Base-by-base conservation (phyloP, 2,329 filamentous ascomycete genomes). In the Westerdykella sp. region DNA sequence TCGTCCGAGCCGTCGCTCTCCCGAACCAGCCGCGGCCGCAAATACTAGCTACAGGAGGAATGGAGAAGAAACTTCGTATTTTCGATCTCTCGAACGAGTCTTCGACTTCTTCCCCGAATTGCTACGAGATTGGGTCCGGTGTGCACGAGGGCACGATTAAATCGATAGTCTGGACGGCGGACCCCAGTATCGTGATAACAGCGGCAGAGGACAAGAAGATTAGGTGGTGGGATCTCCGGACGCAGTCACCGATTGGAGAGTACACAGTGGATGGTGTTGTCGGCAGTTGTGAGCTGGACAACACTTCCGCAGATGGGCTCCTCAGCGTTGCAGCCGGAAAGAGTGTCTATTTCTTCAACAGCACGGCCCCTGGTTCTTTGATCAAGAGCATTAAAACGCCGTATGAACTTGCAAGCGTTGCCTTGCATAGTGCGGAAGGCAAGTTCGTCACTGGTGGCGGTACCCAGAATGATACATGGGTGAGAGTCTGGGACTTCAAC, bases 1-100 rank as follows among this genome's bases (percentile, higher is more conserved):
- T 98, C 52, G 93, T 97, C 48, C 87, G 93, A 50, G 87, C 91
- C 32, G 81, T 97, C 49, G 89, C 93, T 10, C 97, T 96, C 58
- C 72, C 73, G 11, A 71, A 85, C 35, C 85, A 91, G 55, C 79
- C 83, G 42, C 83, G 82, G 16, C 85, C 86, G n/a, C 83, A 76
- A 48, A 73, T 95, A 43, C 75, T 98, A 22, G 93, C 91, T 5
- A 97, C 93, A 0, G 93, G 91, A 28, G 93, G 93, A 21, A 87
- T 87, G 73, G 93, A 98, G 71, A 97, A 96, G 77, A 96, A 93
- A 69, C 78, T 98, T 41, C 87, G 91, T 41, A 84, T 98, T 50
- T 98, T 93, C 62, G 91, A 97, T 58, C 74, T 98, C 13, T 80
- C 80, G 13, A 80, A 82, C 47, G 73, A 78, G 42, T 59, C 64